Percentiles rank a stretch among this genome's conserved stretches.
Conservation (phyloP, 176 grass and related monocot genomes). For the Bolboschoenus planiculmis region DNA sequence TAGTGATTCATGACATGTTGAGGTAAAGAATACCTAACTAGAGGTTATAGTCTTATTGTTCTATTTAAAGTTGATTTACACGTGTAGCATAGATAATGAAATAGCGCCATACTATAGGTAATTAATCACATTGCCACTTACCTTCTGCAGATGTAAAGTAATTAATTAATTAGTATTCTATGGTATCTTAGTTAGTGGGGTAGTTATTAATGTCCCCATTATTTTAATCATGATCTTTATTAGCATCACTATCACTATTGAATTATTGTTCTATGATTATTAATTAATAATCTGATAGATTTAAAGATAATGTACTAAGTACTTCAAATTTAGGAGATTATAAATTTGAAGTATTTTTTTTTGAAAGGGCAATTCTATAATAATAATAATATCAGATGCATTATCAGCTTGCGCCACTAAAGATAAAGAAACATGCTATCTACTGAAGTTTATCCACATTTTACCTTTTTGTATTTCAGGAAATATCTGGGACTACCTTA, state of each 20-base stretch:
- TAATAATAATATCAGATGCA: too few species aligned
- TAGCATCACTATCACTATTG: background rate
- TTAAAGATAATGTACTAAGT: background rate
- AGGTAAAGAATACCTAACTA: too few species aligned
- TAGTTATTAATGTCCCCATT: background rate
- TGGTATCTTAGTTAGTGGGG: background rate
- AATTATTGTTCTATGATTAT: background rate
- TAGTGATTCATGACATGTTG: background rate
- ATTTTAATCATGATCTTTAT: background rate
- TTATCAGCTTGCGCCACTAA: too few species aligned
- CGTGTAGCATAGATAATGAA: background rate
- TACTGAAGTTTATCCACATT: too few species aligned
- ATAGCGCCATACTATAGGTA: background rate
- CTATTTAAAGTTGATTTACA: background rate
- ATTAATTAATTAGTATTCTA: background rate
- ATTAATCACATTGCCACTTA: background rate
- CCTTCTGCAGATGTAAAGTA: background rate
- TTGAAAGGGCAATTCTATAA: too few species aligned
- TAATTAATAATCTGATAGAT: background rate
- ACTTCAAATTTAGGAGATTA: background rate
- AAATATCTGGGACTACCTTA: too few species aligned
- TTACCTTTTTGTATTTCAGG: too few species aligned
- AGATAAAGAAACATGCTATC: too few species aligned
- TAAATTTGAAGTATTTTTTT: too few species aligned
- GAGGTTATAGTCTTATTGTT: too few species aligned